Base-by-base conservation (phyloP, 345 rosid species). In the Eucalyptus melliodora region DNA sequence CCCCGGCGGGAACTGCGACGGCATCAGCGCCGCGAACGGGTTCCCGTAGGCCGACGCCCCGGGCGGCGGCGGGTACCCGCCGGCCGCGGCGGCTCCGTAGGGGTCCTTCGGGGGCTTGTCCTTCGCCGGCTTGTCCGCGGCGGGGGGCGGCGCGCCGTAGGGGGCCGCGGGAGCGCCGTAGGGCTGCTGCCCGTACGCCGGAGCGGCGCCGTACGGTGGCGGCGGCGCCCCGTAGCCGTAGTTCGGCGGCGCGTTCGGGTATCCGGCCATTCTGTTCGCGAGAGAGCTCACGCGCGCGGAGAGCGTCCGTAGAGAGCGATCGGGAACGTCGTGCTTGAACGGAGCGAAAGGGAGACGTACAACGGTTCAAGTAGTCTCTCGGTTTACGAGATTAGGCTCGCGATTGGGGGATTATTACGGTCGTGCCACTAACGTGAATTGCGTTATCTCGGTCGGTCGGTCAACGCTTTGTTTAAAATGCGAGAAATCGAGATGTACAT, bases 1-100 rank as follows among this genome's bases (percentile, higher is more conserved):
- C 11, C 97, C 98, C 17, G 98, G 98, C 31, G 98, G 96, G 90
- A 97, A 98, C 60, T 94, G 87, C 81, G 98, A 98, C 26, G 99
- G 99, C 65, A 95, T 10, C 59, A 98, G 93, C 69, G 99, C 88
- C 4, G 95, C 91, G 80, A 97, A 97, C 42, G 99, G 98, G 91
- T 91, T 95, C 6, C 94, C 95, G 88, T 94, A 95, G 34, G 92
- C 50, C 1, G 87, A 53, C 31, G 89, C 90, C 27, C 90, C 80
- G 2, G 93, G 90, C 8, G 90, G 91, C 27, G 88, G 91, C n/a
- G 92, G 92, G 67, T 90, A 83, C 11, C 91, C 92, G 21, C 88
- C 86, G 13, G 44, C 77, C 4, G 72, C 50, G 6, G 65, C 91
- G 7, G 86, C 85, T 62, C 85, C 90, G 47, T 91, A 93, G 53